Evolutionary conservation across 139 green algal species (phyloP), one percentile per base, ranked within the genome.

Genomic region (Micromonas pusilla): DNA sequence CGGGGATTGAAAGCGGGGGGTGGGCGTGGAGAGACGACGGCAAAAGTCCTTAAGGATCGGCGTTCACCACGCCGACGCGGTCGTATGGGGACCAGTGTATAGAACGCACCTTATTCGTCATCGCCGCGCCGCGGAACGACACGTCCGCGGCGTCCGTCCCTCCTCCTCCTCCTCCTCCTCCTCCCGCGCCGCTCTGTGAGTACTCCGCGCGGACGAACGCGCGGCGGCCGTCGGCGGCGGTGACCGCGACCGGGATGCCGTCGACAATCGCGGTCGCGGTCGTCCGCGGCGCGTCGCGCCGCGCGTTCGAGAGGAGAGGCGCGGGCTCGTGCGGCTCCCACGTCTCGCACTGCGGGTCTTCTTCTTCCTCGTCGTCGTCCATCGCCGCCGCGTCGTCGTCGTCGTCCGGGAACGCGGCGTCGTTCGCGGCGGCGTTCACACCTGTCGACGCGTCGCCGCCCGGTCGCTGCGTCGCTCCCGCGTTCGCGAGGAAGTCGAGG

Each of bases 231-330:
- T 76, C 45, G 33, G 6, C 5, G 32, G 28, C 25, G 21, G 38
- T 76, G 70, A 66, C n/a, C 4, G 21, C 25, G 4, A 39, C 25
- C 4, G 5, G 2, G 33, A 45, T 26, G 34, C 45, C 45, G 66
- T 78, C 67, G 57, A 72, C 28, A 45, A 36, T 34, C 39, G n/a
- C 76, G 53, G 75, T 70, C 67, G 72, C 45, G 9, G 9, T 52
- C 21, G 21, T 57, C 19, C 13, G 16, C 30, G 52, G 63, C 25
- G 67, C 70, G 70, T 68, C 52, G 62, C 37, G 60, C 3, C 28
- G n/a, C 52, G 45, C 16, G 45, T 16, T 57, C 9, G 45, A 16
- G 45, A 57, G 45, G 16, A 57, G 9, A 9, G 9, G 9, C 16
- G 9, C 45, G 45, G 9, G 9, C 45, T 9, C 9, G 16, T 9